phyloP scores from a whole-genome alignment of 2,329 filamentous ascomycete species.

The Diaporthe australafricana region DNA sequence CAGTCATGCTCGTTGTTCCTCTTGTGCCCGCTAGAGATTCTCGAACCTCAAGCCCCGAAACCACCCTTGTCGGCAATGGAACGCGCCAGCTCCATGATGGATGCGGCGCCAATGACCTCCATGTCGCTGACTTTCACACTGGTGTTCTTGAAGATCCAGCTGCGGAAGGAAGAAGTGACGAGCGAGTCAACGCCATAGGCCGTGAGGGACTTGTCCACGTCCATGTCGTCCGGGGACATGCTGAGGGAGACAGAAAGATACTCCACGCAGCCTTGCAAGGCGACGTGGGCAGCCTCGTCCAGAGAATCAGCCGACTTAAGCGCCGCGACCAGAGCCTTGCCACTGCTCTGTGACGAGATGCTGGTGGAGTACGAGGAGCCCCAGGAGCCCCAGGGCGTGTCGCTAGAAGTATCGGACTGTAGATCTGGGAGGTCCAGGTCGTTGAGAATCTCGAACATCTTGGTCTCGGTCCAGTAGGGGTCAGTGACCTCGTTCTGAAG shows the following conservation, averaged over 20 bases:
- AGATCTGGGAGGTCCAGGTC: slow-evolving; percentile 54
- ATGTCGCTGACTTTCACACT: slow-evolving; percentile 54
- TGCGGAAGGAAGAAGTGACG: slow-evolving; percentile 61
- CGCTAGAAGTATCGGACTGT: slow-evolving; percentile 40
- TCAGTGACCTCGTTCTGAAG: slow-evolving; percentile 63
- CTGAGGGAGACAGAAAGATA: slow-evolving; percentile 62
- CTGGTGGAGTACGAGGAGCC: background rate
- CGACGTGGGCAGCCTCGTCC: slow-evolving; percentile 56
- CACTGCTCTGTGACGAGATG: slow-evolving; percentile 33
- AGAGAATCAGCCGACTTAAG: slow-evolving; percentile 52
- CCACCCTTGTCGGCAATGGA: slow-evolving; percentile 35
- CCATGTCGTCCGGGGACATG: slow-evolving; percentile 61
- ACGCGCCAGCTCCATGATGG: slow-evolving; percentile 34
- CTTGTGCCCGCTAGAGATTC: background rate
- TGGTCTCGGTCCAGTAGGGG: slow-evolving; percentile 65
- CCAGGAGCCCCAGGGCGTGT: background rate
- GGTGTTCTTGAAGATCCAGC: slow-evolving; percentile 62
- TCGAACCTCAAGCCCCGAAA: slow-evolving; percentile 10
- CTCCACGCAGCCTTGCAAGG: slow-evolving; percentile 57
- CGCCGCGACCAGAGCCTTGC: slow-evolving; percentile 49
- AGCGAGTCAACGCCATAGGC: slow-evolving; percentile 61
- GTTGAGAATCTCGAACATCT: slow-evolving; percentile 61
- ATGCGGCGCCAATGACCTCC: slow-evolving; percentile 53
- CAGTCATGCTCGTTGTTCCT: background rate
- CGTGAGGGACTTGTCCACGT: slow-evolving; percentile 54